These are phyloP conservation scores for Panaeolus papilionaceus DNA, from an alignment of 768 basidiomycete genomes.

Conservation along the genomic window DNA sequence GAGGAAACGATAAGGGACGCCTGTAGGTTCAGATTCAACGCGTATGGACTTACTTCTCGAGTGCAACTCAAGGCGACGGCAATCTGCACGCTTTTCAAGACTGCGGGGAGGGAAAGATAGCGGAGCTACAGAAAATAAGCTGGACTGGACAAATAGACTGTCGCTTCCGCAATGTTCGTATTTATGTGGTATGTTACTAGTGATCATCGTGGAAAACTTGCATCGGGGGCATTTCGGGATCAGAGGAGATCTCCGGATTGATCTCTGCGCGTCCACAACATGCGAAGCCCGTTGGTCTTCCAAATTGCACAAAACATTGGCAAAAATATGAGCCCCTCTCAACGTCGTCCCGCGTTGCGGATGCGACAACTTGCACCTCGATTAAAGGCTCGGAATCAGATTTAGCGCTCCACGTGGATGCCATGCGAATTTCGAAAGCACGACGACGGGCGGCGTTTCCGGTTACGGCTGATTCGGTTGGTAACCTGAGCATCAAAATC, in stretches of 20 bases:
- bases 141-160: conserved; percentile 34
- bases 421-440: conserved; percentile 36
- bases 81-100: neutral
- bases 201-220: conserved; percentile 46
- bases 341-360: neutral
- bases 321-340: neutral
- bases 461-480: conserved; percentile 22
- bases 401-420: conserved; percentile 39
- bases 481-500: conserved; percentile 11
- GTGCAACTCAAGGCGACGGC: conserved; percentile 12
- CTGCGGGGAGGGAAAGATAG: conserved; percentile 28
- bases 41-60: conserved; percentile 12
- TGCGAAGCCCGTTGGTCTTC: conserved; percentile 7
- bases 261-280: conserved; percentile 29
- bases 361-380: conserved; percentile 10
- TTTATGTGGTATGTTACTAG: conserved; percentile 33
- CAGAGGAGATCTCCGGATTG: conserved; percentile 46
- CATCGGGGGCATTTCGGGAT: conserved; percentile 46
- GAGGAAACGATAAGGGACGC: neutral
- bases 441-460: conserved; percentile 22
- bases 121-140: conserved; percentile 25
- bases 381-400: conserved; percentile 3
- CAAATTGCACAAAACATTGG: neutral
- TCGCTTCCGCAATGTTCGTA: conserved; percentile 26
- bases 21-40: conserved; percentile 2